Base-by-base conservation (phyloP, 1,284 basidiomycete genomes). In the Marasmius sp. region DNA sequence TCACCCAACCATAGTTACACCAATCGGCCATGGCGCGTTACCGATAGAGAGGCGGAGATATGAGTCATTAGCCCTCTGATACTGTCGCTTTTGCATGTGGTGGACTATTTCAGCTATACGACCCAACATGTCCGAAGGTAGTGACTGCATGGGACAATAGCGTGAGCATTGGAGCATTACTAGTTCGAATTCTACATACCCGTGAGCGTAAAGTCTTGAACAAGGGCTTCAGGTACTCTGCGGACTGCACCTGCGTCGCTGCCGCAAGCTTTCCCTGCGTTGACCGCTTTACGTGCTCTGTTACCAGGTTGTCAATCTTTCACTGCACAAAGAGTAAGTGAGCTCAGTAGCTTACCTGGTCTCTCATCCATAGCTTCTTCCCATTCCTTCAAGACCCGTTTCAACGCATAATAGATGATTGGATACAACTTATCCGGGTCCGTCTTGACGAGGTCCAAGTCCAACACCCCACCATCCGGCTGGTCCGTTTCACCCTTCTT, bases 11-110 rank as follows among this genome's bases (percentile, higher is more conserved):
- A 97, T 97, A 62, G 97, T 99, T 6, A 99, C 97, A 59, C 97
- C 97, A 71, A 99, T 98, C 0, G 97, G 97, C 97, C 97, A 99
- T 1, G 97, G 96, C 0, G 97, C 97, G 72, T 98, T 99, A 16
- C 97, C 97, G 65, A 99, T 99, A 4, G 93, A 96, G 38, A 99
- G 80, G 27, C 97, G 91, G 16, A 99, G 85, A 75, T 99, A 99
- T 0, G 95, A 91, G 73, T 99, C 97, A 71, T 99, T 99, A 0
- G 97, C 97, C 62, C 83, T 86, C 70, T 97, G 92, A 71, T 99
- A 99, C 74, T 96, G 87, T 34, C 97, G 88, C 67, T 86, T 91
- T 74, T 99, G 97, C 92, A 98, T 95, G 75, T 94, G 81, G 71
- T 98, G 93, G 2, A 98, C 93, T 63, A 99, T 97, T 75, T 99